A percentile compares a stretch with the other conserved stretches of the same genome.
Evolutionary conservation across 768 basidiomycete genomes (phyloP).

Genomic region (Dioszegia aurantiaca): DNA sequence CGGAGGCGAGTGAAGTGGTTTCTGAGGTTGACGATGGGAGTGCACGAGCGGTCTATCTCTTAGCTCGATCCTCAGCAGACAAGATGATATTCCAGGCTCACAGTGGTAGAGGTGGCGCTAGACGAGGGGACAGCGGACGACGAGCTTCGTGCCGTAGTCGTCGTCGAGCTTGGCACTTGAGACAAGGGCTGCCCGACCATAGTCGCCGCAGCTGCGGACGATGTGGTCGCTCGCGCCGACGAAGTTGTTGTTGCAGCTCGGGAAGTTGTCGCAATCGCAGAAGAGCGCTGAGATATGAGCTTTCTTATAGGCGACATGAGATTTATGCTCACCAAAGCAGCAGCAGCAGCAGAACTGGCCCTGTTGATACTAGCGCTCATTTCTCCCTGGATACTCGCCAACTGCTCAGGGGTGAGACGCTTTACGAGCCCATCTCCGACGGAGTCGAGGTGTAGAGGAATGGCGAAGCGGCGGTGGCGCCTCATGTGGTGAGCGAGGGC

Average conservation of each 20-base stretch:
- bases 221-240: neutral
- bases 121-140: neutral
- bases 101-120: slow-evolving; percentile 4
- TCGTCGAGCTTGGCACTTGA: neutral
- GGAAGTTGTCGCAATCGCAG: neutral
- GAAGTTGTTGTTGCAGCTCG: neutral
- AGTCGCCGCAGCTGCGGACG: neutral
- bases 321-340: slow-evolving; percentile 6
- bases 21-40: slow-evolving; percentile 10
- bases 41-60: slow-evolving; percentile 1
- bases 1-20: neutral
- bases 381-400: slow-evolving; percentile 18
- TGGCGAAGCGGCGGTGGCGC: slow-evolving; percentile 10
- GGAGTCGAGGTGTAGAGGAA: neutral
- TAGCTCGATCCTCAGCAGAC: neutral
- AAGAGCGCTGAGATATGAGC: slow-evolving; percentile 2
- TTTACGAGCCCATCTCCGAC: slow-evolving; percentile 7
- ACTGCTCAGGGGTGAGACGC: slow-evolving; percentile 17
- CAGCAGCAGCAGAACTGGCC: neutral
- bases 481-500: slow-evolving; percentile 2
- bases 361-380: slow-evolving; percentile 6
- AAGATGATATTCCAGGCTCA: neutral
- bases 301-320: neutral
- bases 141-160: neutral
- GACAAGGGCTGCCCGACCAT: slow-evolving; percentile 10